Base-by-base conservation (phyloP, 139 green algal species). In the Chlorella sp. region DNA sequence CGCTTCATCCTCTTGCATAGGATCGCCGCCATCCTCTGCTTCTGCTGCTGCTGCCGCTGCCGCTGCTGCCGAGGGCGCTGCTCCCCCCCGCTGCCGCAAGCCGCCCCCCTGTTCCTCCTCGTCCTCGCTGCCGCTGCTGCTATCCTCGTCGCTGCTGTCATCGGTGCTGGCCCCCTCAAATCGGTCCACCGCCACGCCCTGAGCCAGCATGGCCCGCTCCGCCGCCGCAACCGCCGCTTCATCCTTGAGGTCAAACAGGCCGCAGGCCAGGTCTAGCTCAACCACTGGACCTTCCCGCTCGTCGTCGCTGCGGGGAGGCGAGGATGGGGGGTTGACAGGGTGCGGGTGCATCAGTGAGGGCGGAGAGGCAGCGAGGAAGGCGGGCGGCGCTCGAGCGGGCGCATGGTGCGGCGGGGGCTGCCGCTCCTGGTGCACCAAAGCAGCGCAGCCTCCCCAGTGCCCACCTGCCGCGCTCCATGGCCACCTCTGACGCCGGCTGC, bases 191-290 rank as follows among this genome's bases (percentile, higher is more conserved):
- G 73, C 54, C 36, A 84, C 84, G 11, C 74, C 76, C 9, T 54
- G 36, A 38, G 30, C 62, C 13, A 79, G 64, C 38, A 85, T 48
- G 14, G n/a, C 48, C 26, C 75, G 76, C 51, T 90, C 87, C 17
- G 87, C 87, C n/a, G 87, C 87, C 26, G 73, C 70, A 40, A 88
- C 70, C 32, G 87, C 87, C 46, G 67, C 48, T 14, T 83, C 68
- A 41, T 88, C 69, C 36, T 88, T 88, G 32, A 90, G 72, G 36
- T 90, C 87, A 74, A 90, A 88, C 58, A 90, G 80, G 16, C 87
- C 87, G 72, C 87, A 90, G 26, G 87, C 87, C 9, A 90, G n/a
- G 76, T 90, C 87, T 40, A 90, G 30, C 30, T 90, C 72, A 20
- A 90, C 78, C 14, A 56, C 46, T 17, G 82, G 65, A 13, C 82